These are phyloP conservation scores for Huntiella abstrusa DNA, from an alignment of 2,329 filamentous ascomycete species.

Conservation along the genomic window DNA sequence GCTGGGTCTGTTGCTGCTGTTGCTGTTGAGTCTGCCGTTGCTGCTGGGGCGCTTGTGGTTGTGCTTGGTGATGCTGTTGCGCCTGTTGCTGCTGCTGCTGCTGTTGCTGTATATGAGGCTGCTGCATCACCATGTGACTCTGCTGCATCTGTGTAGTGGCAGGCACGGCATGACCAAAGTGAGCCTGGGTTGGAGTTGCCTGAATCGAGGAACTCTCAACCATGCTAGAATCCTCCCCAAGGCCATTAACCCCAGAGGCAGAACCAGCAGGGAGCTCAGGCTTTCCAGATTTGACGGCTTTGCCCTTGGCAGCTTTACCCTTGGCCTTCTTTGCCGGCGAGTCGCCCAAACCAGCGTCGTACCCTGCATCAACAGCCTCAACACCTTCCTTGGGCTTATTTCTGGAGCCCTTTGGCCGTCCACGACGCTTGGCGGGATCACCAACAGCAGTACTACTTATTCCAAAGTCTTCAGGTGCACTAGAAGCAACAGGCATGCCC, in stretches of 20 bases:
- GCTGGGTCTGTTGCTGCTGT: background rate
- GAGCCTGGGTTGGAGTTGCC: conserved; percentile 1
- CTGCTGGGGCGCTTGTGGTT: background rate
- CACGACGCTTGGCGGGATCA: conserved; percentile 25
- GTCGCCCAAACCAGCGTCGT: conserved; percentile 6
- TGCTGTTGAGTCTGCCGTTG: background rate
- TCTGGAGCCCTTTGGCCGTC: conserved; percentile 35
- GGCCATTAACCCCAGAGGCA: background rate
- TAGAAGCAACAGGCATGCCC: conserved; percentile 20
- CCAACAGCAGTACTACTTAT: conserved; percentile 1
- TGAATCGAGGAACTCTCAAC: conserved; percentile 7
- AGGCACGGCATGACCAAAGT: conserved; percentile 6
- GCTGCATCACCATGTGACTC: background rate
- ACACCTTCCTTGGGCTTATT: conserved; percentile 20
- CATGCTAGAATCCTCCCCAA: conserved; percentile 4
- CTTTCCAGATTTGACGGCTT: conserved; percentile 6
- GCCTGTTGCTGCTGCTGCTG: conserved; percentile 1
- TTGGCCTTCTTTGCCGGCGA: conserved; percentile 1
- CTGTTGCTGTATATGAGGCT: conserved; percentile 1
- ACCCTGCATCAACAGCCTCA: background rate
- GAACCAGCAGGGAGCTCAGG: conserved; percentile 2
- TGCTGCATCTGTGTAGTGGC: conserved; percentile 1
- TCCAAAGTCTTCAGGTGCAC: conserved; percentile 5
- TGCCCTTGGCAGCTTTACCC: conserved; percentile 11
- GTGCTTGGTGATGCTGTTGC: background rate